Percentiles rank a stretch among this genome's conserved stretches.
These are phyloP conservation scores for Aspergillus tanneri DNA, from an alignment of 2,329 filamentous ascomycete species.

Conservation along the genomic window DNA sequence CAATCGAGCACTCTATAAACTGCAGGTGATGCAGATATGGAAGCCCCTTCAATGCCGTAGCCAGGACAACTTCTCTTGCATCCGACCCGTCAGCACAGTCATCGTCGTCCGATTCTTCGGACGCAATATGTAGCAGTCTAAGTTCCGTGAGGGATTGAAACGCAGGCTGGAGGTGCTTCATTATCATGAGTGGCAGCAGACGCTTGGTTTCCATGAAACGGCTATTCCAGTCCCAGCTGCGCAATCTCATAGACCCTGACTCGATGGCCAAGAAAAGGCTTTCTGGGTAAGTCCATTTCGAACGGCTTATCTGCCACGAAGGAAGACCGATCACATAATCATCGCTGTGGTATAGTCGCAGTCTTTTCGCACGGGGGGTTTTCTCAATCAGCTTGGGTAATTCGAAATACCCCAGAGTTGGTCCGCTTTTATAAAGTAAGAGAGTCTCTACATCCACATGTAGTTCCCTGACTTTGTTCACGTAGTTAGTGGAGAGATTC, in stretches of 20 bases:
- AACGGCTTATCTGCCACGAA: conserved; percentile 25
- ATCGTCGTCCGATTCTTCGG: conserved; percentile 20
- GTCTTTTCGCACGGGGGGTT: conserved; percentile 64
- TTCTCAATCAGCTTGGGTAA: conserved; percentile 60
- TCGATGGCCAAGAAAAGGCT: conserved; percentile 65
- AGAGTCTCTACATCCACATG: conserved; percentile 65
- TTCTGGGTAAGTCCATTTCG: conserved; percentile 68
- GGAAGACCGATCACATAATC: conserved; percentile 51
- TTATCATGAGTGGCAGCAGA: conserved; percentile 50
- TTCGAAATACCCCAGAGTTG: conserved; percentile 55
- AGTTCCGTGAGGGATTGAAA: conserved; percentile 50
- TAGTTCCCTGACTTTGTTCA: conserved; percentile 67
- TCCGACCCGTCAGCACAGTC: conserved; percentile 45
- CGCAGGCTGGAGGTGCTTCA: conserved; percentile 53
- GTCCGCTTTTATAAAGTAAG: conserved; percentile 55
- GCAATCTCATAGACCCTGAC: conserved; percentile 47
- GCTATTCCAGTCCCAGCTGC: conserved; percentile 58
- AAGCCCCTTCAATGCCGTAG: conserved; percentile 57
- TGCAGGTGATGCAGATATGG: conserved; percentile 65
- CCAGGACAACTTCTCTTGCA: conserved; percentile 33
- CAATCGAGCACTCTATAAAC: conserved; percentile 72
- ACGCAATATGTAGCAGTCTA: conserved; percentile 38
- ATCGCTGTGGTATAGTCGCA: conserved; percentile 70
- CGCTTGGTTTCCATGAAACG: conserved; percentile 42
- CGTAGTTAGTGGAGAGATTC: conserved; percentile 61